Evolutionary conservation across 176 grass and related monocot species (phyloP).

Genomic region (Avena insularis): DNA sequence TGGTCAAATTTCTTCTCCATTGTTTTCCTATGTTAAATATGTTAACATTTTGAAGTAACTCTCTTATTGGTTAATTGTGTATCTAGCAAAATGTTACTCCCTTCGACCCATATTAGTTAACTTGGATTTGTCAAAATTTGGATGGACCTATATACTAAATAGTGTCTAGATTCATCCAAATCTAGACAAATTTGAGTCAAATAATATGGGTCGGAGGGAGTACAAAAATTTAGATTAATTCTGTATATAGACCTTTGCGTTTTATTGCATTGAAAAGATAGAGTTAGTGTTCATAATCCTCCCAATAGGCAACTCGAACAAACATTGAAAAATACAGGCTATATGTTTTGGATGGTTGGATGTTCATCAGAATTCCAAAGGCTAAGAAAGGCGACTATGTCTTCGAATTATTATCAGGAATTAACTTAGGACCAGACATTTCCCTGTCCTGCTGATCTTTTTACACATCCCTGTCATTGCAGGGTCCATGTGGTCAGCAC

Average conservation of each 20-base stretch:
- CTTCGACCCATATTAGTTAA: no score
- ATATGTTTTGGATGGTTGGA: not conserved
- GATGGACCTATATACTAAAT: no score
- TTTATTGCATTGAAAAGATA: no score
- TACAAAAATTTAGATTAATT: no score
- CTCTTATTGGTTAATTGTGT: not conserved
- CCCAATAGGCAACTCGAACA: no score
- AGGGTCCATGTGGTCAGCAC: not conserved
- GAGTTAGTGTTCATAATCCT: no score
- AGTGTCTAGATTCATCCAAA: no score
- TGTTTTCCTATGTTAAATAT: constrained; percentile 38
- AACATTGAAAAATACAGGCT: no score
- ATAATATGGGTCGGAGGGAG: no score
- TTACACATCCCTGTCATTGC: not conserved
- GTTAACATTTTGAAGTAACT: constrained; percentile 27
- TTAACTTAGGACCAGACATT: not conserved
- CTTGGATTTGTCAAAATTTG: no score
- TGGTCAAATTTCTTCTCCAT: constrained; percentile 8
- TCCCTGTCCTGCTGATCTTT: constrained; percentile 10
- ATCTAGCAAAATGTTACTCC: not conserved
- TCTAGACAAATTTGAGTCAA: no score
- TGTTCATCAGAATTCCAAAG: constrained; percentile 2
- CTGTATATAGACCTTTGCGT: no score
- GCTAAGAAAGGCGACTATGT: not conserved
- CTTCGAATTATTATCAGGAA: constrained; percentile 6